A percentile compares a stretch with the other conserved stretches of the same genome.
phyloP scores from a whole-genome alignment of 805 yeast species.

The Peterozyma xylosa region DNA sequence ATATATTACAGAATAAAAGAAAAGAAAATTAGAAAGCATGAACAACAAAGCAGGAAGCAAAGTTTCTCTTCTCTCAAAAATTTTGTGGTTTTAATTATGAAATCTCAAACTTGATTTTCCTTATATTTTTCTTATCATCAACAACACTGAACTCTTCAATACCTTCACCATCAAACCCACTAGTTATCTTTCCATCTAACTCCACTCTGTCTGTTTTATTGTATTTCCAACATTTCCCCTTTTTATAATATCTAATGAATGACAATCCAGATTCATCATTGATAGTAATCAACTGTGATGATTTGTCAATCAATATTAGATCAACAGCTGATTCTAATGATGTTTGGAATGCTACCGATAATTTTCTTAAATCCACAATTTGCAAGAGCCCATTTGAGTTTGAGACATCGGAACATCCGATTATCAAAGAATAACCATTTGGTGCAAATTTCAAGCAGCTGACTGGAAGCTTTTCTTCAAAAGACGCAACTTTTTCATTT shows the following conservation, averaged over 20 bases:
- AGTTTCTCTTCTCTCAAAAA: too few species aligned
- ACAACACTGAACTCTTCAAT: too few species aligned
- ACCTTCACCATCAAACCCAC: too few species aligned
- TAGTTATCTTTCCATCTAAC: not conserved
- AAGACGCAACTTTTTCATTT: constrained; percentile 26
- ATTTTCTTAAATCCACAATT: constrained; percentile 44
- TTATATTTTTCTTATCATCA: too few species aligned
- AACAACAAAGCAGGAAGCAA: too few species aligned
- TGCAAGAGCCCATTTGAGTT: constrained; percentile 19
- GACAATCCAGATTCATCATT: not conserved
- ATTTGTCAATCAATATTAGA: constrained; percentile 1
- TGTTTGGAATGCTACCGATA: constrained; percentile 1
- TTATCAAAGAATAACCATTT: constrained; percentile 60
- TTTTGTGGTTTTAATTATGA: too few species aligned
- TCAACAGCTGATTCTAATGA: not conserved
- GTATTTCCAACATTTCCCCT: constrained; percentile 4
- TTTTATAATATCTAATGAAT: constrained; percentile 5
- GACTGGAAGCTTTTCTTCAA: constrained; percentile 19
- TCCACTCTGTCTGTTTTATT: not conserved
- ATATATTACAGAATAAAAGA: too few species aligned
- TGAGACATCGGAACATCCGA: constrained; percentile 17
- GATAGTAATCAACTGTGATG: constrained; percentile 4
- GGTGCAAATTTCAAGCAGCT: constrained; percentile 40
- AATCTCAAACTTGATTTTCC: too few species aligned
- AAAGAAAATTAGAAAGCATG: too few species aligned